phyloP scores from a whole-genome alignment of 2,329 filamentous ascomycete species.

The Xylariaceae sp. region DNA sequence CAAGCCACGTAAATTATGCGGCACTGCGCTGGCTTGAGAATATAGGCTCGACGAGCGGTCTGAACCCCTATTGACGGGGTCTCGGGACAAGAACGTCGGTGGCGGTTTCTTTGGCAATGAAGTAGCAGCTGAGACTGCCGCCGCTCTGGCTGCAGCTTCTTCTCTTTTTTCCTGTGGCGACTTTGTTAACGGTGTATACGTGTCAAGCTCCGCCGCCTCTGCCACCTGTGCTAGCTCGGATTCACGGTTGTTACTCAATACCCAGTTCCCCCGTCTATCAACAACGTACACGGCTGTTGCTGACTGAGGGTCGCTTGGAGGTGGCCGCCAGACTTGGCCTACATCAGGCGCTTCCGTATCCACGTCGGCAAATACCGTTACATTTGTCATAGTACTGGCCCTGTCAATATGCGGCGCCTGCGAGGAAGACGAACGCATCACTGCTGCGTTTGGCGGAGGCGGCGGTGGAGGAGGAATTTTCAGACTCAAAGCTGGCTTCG shows the following conservation, averaged over 20 bases:
- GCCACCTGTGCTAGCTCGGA: constrained; percentile 24
- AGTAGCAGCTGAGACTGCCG: constrained; percentile 27
- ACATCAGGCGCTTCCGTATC: constrained; percentile 39
- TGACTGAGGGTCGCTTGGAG: constrained; percentile 48
- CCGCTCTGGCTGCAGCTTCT: constrained; percentile 24
- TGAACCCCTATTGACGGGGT: constrained; percentile 25
- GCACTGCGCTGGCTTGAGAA: constrained; percentile 37
- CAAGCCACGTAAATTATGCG: constrained; percentile 12
- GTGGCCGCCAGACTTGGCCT: constrained; percentile 54
- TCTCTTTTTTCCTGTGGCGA: constrained; percentile 35
- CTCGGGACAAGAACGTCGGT: constrained; percentile 36
- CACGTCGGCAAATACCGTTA: constrained; percentile 38
- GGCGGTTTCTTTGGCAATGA: constrained; percentile 32
- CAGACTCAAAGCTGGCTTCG: constrained; percentile 48
- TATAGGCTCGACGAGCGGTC: constrained; percentile 42
- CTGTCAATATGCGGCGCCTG: constrained; percentile 55
- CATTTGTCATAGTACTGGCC: constrained; percentile 44
- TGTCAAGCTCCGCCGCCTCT: constrained; percentile 32
- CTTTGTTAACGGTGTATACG: constrained; percentile 37
- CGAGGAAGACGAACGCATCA: constrained; percentile 40
- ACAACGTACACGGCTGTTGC: constrained; percentile 53
- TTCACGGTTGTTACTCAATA: constrained; percentile 44
- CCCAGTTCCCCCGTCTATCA: constrained; percentile 58
- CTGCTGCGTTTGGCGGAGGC: constrained; percentile 8
- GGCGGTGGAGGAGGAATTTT: constrained; percentile 35